Evolutionary conservation across 192 early-diverging fungal genomes (phyloP), one percentile per base, ranked within the genome.

Genomic region (Rhizophagus sp.): DNA sequence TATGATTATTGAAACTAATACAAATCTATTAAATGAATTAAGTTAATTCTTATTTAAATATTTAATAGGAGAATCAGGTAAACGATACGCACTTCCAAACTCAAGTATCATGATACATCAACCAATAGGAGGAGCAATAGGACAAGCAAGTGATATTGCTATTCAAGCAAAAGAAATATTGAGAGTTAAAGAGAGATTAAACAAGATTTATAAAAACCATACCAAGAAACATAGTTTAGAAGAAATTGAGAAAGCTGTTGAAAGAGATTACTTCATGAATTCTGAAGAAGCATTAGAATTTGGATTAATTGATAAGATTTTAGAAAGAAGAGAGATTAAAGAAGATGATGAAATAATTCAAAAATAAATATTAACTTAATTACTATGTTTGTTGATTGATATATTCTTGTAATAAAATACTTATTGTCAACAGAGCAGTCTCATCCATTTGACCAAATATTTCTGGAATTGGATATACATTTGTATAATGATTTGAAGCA

Each of bases 61-160:
- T 41, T 12, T 61, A 62, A 39, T 25, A 87, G 85, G 98, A 13
- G 92, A 95, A 47, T 91, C 92, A 17, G 98, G 97, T 24, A 93
- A 95, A 67, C 83, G 98, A 41, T 94, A 91, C 63, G 87, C 96
- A 27, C 84, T 99, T 22, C 97, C 97, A 12, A 94, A 99, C 83
- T 92, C 96, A 8, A 89, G 93, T 3, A 92, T 99, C 30, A 99
- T 98, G 98, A 93, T 99, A 65, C 98, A 99, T 83, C 98, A 99
- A 85, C 98, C 98, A 30, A 95, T 92, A 44, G 98, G 98, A 27
- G 97, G 97, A 11, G 96, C 98, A 11, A 86, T 90, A 52, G 97
- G 96, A 33, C 98, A 98, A 84, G 97, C 98, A 0, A 93, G 92
- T 34, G 98, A 99, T 80, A 98, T 99, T 82, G 97, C 95, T 8